Base-by-base conservation (phyloP, 495 filamentous ascomycete genomes). In the Annulohypoxylon stygium region DNA sequence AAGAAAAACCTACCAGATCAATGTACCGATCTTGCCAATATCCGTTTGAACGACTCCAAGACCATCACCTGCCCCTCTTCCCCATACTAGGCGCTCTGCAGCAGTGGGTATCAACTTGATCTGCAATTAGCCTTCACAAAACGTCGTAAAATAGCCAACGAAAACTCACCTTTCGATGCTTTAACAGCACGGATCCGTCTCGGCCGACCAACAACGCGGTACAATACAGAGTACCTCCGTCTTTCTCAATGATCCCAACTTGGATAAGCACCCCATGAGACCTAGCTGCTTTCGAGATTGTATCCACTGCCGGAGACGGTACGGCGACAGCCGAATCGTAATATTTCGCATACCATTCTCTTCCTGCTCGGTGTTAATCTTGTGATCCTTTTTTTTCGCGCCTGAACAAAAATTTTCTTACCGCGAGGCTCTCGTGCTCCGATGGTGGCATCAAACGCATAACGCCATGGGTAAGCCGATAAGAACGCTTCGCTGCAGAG, bases 241-340 rank as follows among this genome's bases (percentile, higher is more conserved):
- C 82, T 65, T 81, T 84, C 71, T 83, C 82, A 64, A 83, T 82
- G 47, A 84, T 81, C 4, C 80, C 82, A 37, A 83, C 76, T 34
- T 78, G 77, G 6, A 82, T 73, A 55, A 78, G 75, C 8, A 82
- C 80, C 1, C 71, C 33, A 34, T 84, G 76, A 8, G 75, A 70
- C 18, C 78, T 78, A 6, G 82, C 82, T 12, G 75, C 65, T 8
- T 77, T 75, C 7, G 73, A 74, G 43, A 84, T 76, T 10, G 39
- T 62, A n/a, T 81, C 77, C 36, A 81, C 74, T n/a, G 79, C 81
- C 0, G 80, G 67, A 11, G 79, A 83, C 2, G 78, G 71, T 2
- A 82, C 73, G 47, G 78, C 75, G 30, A 82, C 70, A 16, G 80
- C 71, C 14, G 79, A 79, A 37, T 82, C 78, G 63, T 81, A 74